Evolutionary conservation across 345 rosid genomes (phyloP), one percentile per base, ranked within the genome.

Genomic region (Linum tenue): DNA sequence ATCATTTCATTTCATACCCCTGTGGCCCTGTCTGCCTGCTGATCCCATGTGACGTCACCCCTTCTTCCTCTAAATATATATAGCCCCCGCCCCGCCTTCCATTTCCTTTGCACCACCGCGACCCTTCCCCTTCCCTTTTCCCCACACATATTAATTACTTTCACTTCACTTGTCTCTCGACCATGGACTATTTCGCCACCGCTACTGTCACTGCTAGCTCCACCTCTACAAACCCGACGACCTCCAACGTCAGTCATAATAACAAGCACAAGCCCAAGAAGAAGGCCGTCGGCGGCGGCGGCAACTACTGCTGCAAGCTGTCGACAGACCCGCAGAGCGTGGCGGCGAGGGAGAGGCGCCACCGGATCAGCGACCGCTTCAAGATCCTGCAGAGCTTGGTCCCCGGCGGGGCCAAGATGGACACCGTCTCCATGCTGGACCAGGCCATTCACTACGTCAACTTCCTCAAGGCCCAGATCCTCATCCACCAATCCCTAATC

Each of bases 311-410:
- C 31, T 22, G 31, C 31, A 83, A 66, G 79, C 79, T 91, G 36
- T 91, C 98, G 11, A 91, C 87, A 0, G 96, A 91, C 63, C 98
- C 96, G 7, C 98, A 91, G 59, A 88, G 96, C 55, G 87, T 91
- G 68, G 98, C 96, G 0, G 98, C 98, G 0, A 84, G 98, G 61
- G 88, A 89, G 59, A 76, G 96, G 77, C 73, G 98, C 55, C 98
- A 89, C 64, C 75, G 96, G 15, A 91, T 91, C 69, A 89, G 96
- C 56, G 84, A 86, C 71, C 77, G 96, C 42, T 86, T 91, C 81
- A 91, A 89, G 89, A 83, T 82, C 73, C 68, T 91, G 59, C 95
- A 84, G 68, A 89, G 92, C 76, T 69, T 91, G 76, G 87, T 91
- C 69, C 98, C 96, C 7, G 95, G 95, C 5, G 98, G 92, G 38